phyloP scores from a whole-genome alignment of 2,329 filamentous ascomycete species.

The Penicillium sp. region DNA sequence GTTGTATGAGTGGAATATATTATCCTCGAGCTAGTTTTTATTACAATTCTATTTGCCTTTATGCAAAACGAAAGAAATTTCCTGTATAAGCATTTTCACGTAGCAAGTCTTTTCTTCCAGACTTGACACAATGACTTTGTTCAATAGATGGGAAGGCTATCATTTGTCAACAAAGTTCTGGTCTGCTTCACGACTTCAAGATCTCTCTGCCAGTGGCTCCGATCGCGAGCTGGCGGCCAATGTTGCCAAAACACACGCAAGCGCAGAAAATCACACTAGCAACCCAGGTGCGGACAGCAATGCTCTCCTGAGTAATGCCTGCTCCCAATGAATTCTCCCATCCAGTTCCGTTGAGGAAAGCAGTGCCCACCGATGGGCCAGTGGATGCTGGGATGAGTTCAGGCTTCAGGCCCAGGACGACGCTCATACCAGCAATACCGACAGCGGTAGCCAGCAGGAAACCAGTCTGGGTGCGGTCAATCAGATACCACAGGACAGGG shows the following conservation, averaged over 20 bases:
- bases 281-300: constrained; percentile 77
- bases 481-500: constrained; percentile 91
- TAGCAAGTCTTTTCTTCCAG: background rate
- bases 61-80: background rate
- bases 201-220: constrained; percentile 30
- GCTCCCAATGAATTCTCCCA: constrained; percentile 32
- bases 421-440: constrained; percentile 69
- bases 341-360: constrained; percentile 30
- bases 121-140: background rate
- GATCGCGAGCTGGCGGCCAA: constrained; percentile 76
- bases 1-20: background rate
- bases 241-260: constrained; percentile 93
- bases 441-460: constrained; percentile 76
- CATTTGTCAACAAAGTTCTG: background rate
- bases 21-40: background rate
- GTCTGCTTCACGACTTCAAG: constrained; percentile 19
- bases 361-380: constrained; percentile 35
- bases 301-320: constrained; percentile 51
- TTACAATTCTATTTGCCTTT: constrained; percentile 1
- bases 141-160: background rate
- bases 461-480: constrained; percentile 84
- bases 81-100: background rate
- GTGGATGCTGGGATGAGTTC: constrained; percentile 72
- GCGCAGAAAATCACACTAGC: constrained; percentile 92
- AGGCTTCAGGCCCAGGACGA: constrained; percentile 73